Evolutionary conservation across 75 land plant genomes (phyloP), one percentile per base, ranked within the genome.

Genomic region (Picea sitchensis): DNA sequence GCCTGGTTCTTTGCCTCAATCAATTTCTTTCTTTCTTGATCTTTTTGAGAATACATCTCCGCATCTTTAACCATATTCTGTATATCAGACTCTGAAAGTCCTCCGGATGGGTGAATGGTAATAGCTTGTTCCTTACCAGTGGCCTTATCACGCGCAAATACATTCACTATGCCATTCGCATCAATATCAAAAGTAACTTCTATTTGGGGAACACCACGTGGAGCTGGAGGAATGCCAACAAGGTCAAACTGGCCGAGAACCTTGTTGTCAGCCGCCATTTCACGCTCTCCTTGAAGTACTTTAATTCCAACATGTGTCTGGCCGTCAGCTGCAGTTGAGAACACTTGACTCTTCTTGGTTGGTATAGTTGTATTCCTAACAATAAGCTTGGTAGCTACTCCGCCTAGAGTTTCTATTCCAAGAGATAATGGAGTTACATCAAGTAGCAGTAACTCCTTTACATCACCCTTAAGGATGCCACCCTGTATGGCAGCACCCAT

Each of bases 111-210:
- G 64, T 84, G 91, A 20, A 90, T 89, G 1, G 92, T 90, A 58
- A 89, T 90, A 4, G 76, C 79, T 65, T 90, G 92, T 65, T 90
- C 92, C 81, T 89, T 90, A 31, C 86, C 89, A 4, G 92, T 90
- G 18, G 92, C 76, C 82, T 90, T 90, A 72, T 90, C 92, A 26
- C 82, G 78, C 1, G 91, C 92, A 58, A 86, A 86, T 3, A 90
- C 92, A 58, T 82, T 86, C 9, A 89, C 92, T 67, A 90, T 90
- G 20, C 92, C 92, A 64, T 90, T 90, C 18, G 92, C 92, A 80
- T 90, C 92, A 30, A 90, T 90, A 79, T 90, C 92, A 65, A 90
- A 90, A 5, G 92, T 89, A n/a, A 90, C 92, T 60, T 90, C 92
- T 41, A 89, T 86, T 78, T 90, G 92, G 15, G 92, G 92, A 23